phyloP scores from a whole-genome alignment of 139 green algal species.

The Chlamydomonas asymmetrica region DNA sequence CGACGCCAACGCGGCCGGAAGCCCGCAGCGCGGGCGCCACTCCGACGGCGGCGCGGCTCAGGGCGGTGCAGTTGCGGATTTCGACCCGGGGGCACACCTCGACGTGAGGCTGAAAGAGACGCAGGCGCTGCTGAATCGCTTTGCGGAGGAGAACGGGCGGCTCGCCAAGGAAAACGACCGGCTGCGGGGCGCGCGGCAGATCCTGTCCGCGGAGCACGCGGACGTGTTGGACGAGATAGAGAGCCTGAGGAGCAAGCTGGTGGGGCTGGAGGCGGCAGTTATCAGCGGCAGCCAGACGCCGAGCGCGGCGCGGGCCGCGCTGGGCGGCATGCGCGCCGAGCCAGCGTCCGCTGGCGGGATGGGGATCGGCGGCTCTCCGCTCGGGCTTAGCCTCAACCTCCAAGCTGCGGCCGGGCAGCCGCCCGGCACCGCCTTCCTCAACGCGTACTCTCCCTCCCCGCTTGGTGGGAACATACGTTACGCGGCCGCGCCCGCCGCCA shows the following conservation, averaged over 20 bases:
- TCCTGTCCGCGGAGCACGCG: conserved; percentile 32
- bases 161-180: conserved; percentile 64
- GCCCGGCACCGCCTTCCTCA: neutral
- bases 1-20: too few relatives aligned
- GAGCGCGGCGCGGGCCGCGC: conserved; percentile 3
- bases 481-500: neutral
- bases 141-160: conserved; percentile 70
- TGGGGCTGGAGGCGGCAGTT: conserved; percentile 32
- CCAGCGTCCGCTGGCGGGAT: neutral
- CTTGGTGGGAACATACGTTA: neutral
- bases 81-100: too few relatives aligned
- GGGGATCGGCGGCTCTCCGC: too few relatives aligned
- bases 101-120: too few relatives aligned
- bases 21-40: too few relatives aligned
- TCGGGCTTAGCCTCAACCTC: neutral
- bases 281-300: conserved; percentile 21
- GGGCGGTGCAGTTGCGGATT: too few relatives aligned
- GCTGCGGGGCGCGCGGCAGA: conserved; percentile 34
- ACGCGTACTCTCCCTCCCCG: neutral
- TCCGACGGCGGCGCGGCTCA: too few relatives aligned
- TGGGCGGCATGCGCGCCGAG: conserved; percentile 4
- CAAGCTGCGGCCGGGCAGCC: neutral
- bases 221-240: conserved; percentile 54
- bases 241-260: conserved; percentile 33
- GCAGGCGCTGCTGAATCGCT: conserved; percentile 50